Conservation (phyloP, 345 rosid species). For the Hevea brasiliensis region DNA sequence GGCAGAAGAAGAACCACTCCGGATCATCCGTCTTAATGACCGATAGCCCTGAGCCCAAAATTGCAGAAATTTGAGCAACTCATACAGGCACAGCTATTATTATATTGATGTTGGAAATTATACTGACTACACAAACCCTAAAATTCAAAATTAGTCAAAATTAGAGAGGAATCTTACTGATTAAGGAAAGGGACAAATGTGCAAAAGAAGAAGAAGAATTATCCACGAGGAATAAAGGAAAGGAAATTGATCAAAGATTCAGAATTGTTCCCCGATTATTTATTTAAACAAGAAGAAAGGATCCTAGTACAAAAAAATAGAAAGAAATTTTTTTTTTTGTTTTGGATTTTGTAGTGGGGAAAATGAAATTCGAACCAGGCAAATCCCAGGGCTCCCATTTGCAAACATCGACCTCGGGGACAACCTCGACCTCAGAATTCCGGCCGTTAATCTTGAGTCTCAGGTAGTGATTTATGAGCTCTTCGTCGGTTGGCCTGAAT, state of each 20-base stretch:
- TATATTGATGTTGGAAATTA: not conserved
- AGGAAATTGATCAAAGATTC: constrained; percentile 28
- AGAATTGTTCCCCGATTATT: not conserved
- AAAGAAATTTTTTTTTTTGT: not conserved
- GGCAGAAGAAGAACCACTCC: constrained; percentile 98
- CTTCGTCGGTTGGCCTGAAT: constrained; percentile 92
- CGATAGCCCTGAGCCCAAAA: constrained; percentile 49
- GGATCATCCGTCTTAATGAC: constrained; percentile 82
- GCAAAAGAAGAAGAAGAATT: constrained; percentile 20
- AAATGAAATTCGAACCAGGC: constrained; percentile 46
- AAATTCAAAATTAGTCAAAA: not conserved
- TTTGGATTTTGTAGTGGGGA: not conserved
- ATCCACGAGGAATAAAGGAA: constrained; percentile 26
- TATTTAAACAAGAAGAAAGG: not conserved
- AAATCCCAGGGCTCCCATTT: constrained; percentile 98
- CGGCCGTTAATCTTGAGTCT: constrained; percentile 84
- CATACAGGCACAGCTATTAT: not conserved
- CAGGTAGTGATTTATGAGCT: constrained; percentile 83
- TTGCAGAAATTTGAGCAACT: not conserved
- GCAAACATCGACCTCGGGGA: constrained; percentile 88
- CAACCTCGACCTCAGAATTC: constrained; percentile 68
- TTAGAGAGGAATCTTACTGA: constrained; percentile 16
- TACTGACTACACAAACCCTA: not conserved
- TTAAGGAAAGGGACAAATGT: constrained; percentile 10
- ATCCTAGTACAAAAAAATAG: not conserved